Evolutionary conservation across 345 rosid genomes (phyloP).

Genomic region (Eucalyptus marginata): DNA sequence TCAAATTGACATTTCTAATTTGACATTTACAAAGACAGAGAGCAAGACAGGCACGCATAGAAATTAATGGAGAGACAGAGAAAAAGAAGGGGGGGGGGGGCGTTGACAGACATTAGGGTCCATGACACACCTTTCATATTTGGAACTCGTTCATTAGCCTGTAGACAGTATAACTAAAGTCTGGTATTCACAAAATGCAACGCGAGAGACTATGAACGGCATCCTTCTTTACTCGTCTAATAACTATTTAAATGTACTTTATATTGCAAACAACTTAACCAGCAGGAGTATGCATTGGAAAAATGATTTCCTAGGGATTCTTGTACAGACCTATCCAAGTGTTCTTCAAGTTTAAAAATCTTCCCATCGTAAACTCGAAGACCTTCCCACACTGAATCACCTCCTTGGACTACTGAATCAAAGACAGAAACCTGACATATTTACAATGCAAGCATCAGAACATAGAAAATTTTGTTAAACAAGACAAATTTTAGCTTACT

Average conservation of each 20-base stretch:
- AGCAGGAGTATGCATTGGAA: background rate
- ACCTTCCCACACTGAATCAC: constrained; percentile 96
- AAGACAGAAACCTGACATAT: constrained; percentile 68
- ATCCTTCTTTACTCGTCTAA: background rate
- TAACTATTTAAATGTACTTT: background rate
- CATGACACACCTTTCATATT: background rate
- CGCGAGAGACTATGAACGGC: background rate
- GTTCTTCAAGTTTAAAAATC: constrained; percentile 83
- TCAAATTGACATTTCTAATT: background rate
- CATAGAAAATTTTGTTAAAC: background rate
- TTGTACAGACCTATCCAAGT: constrained; percentile 55
- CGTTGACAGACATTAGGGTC: background rate
- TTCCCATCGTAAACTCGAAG: constrained; percentile 62
- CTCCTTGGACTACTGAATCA: constrained; percentile 91
- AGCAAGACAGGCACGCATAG: background rate
- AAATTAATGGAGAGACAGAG: background rate
- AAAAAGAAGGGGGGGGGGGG: background rate
- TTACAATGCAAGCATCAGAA: background rate
- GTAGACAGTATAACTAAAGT: background rate
- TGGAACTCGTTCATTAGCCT: background rate
- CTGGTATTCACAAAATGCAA: background rate
- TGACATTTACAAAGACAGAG: background rate
- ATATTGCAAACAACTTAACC: background rate
- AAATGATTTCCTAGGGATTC: background rate
- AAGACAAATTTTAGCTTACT: background rate